Conservation (phyloP, 1,139 yeast genomes). For the Suhomyces wounanorum region DNA sequence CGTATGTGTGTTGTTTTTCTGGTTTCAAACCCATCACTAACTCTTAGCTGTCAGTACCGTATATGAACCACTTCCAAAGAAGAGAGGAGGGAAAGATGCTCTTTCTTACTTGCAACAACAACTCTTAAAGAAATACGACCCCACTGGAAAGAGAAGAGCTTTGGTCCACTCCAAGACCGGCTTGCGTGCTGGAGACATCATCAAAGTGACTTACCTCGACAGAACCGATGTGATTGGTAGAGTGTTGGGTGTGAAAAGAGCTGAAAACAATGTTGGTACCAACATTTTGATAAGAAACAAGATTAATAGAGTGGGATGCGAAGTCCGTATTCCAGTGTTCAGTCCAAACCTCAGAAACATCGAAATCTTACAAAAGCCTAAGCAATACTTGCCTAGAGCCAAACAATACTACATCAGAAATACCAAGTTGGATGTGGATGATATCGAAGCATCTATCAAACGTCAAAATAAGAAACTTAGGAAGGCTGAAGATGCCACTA, state of each 20-base stretch:
- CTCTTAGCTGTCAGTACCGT: slow-evolving; percentile 36
- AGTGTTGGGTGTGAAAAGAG: slow-evolving; percentile 71
- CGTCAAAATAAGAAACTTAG: slow-evolving; percentile 24
- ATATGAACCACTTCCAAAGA: slow-evolving; percentile 54
- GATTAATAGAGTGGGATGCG: slow-evolving; percentile 77
- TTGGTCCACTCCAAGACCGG: slow-evolving; percentile 52
- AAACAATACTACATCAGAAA: slow-evolving; percentile 88
- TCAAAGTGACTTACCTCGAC: slow-evolving; percentile 72
- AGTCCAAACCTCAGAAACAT: slow-evolving; percentile 75
- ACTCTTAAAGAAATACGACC: slow-evolving; percentile 62
- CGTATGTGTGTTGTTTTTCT: slow-evolving; percentile 20
- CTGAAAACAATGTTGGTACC: slow-evolving; percentile 61
- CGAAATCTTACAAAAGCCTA: slow-evolving; percentile 74
- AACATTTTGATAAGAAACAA: slow-evolving; percentile 78
- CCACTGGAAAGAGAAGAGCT: slow-evolving; percentile 70
- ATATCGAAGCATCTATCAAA: slow-evolving; percentile 54
- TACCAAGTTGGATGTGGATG: slow-evolving; percentile 80
- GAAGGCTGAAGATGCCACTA: slow-evolving; percentile 15
- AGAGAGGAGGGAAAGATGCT: slow-evolving; percentile 52
- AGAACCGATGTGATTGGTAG: slow-evolving; percentile 74
- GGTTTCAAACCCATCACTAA: slow-evolving; percentile 16
- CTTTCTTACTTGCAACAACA: slow-evolving; percentile 51
- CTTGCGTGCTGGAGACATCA: slow-evolving; percentile 80
- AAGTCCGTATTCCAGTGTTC: slow-evolving; percentile 73
- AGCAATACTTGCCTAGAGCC: slow-evolving; percentile 67